Base-by-base conservation (phyloP, 1,284 basidiomycete genomes). In the Ganoderma lucidum region DNA sequence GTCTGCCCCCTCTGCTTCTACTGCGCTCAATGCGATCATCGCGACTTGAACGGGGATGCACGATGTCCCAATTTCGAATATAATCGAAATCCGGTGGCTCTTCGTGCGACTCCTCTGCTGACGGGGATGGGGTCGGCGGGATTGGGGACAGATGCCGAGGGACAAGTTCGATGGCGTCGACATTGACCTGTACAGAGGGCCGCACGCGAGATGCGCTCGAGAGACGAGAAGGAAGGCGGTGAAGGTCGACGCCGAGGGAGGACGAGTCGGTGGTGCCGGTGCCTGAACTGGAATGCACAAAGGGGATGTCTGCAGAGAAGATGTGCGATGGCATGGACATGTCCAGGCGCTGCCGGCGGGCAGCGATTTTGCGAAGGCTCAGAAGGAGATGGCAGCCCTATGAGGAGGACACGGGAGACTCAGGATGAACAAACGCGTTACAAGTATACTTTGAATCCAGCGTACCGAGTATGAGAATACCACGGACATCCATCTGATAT, bases 311-410 rank as follows among this genome's bases (percentile, higher is more conserved):
- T 9, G 58, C 51, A 30, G 68, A 72, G 44, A 70, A 17, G 23
- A 64, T 59, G 19, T 59, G 37, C 10, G 67, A 35, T 35, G 35
- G 35, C 35, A 35, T 35, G 35, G 35, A 58, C 30, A 69, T 42
- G 42, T 70, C 71, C 51, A 69, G 62, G 9, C 62, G 65, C 41
- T 70, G 64, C 37, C 69, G 68, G 42, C 60, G 64, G 19, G 68
- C 70, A 17, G 69, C 72, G n/a, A 66, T 61, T 32, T 63, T 70
- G 61, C 72, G 72, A 2, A 73, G 62, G 61, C 72, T 70, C 17
- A 73, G 61, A 6, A 73, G 65, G 9, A 73, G 64, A 30, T 73
- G 70, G 51, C 68, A 71, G 14, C 72, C 72, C 72, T 73, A 37
- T 6, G 19, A 6, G 10, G 41, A 17, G 5, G 14, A 41, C 35